Evolutionary conservation across 352 stramenopile species (phyloP).

Genomic region (Phytophthora cactorum): DNA sequence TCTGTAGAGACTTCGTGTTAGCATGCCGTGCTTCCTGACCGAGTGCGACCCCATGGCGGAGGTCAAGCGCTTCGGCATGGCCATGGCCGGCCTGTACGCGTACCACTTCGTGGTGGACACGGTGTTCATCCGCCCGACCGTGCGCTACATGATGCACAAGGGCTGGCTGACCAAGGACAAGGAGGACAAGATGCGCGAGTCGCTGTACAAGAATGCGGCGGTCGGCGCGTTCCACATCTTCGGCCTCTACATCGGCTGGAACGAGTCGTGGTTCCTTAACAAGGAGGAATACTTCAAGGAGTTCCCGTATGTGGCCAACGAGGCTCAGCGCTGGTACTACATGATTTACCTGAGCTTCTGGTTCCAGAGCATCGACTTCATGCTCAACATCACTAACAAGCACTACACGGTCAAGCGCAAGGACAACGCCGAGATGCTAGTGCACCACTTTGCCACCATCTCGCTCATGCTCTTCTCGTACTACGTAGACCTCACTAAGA

Average conservation of each 20-base stretch:
- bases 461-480: conserved; percentile 83
- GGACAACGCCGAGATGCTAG: conserved; percentile 83
- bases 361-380: conserved; percentile 86
- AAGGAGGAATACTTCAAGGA: conserved; percentile 69
- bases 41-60: conserved; percentile 64
- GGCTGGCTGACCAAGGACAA: conserved; percentile 61
- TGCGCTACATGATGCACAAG: conserved; percentile 48
- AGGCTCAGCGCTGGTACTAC: conserved; percentile 82
- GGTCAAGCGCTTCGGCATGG: conserved; percentile 62
- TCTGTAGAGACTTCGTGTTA: conserved; percentile 8
- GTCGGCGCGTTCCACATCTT: conserved; percentile 69
- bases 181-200: conserved; percentile 85
- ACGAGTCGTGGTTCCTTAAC: conserved; percentile 80
- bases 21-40: conserved; percentile 78
- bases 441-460: conserved; percentile 83
- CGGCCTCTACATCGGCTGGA: conserved; percentile 63
- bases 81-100: conserved; percentile 60
- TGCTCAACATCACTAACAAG: conserved; percentile 83
- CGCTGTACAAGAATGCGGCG: conserved; percentile 81
- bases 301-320: conserved; percentile 54
- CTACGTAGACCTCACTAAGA: conserved; percentile 69
- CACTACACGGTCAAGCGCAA: conserved; percentile 87
- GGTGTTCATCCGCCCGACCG: conserved; percentile 61
- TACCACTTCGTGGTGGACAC: conserved; percentile 81
- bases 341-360: conserved; percentile 87